Percentiles rank a stretch among this genome's conserved stretches.
phyloP scores from a whole-genome alignment of 306 rosid species.

The Rosa multiflora region DNA sequence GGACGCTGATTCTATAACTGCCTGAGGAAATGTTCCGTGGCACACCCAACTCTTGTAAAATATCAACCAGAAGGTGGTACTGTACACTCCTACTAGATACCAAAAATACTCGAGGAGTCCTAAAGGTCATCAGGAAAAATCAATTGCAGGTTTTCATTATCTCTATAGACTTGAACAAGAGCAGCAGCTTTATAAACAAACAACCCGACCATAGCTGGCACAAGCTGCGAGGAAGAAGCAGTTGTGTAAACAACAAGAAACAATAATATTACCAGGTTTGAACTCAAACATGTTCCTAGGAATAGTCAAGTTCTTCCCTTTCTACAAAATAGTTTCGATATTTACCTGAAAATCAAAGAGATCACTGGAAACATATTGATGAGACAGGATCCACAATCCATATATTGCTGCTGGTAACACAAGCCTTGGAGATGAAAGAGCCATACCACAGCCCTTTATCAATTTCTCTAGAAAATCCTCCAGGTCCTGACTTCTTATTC shows the following conservation, averaged over 20 bases:
- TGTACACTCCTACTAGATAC: conserved; percentile 11
- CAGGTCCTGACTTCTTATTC: conserved; percentile 90
- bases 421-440: conserved; percentile 94
- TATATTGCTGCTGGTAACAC: conserved; percentile 81
- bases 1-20: background rate
- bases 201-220: conserved; percentile 95
- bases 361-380: conserved; percentile 53
- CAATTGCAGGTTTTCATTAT: conserved; percentile 67
- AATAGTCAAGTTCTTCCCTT: background rate
- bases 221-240: conserved; percentile 50
- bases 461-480: conserved; percentile 62
- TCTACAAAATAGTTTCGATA: conserved; percentile 9
- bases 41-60: conserved; percentile 9
- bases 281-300: background rate
- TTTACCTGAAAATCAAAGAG: conserved; percentile 87
- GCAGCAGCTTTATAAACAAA: conserved; percentile 90
- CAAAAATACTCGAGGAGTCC: background rate
- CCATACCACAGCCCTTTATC: conserved; percentile 67
- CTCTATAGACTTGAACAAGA: conserved; percentile 89
- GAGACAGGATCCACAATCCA: conserved; percentile 74
- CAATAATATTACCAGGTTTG: background rate
- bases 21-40: background rate
- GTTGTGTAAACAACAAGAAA: background rate
- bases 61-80: conserved; percentile 1
- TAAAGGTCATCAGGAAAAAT: conserved; percentile 56